Conservation (phyloP, 495 filamentous ascomycete species). For the Penicillium herquei region DNA sequence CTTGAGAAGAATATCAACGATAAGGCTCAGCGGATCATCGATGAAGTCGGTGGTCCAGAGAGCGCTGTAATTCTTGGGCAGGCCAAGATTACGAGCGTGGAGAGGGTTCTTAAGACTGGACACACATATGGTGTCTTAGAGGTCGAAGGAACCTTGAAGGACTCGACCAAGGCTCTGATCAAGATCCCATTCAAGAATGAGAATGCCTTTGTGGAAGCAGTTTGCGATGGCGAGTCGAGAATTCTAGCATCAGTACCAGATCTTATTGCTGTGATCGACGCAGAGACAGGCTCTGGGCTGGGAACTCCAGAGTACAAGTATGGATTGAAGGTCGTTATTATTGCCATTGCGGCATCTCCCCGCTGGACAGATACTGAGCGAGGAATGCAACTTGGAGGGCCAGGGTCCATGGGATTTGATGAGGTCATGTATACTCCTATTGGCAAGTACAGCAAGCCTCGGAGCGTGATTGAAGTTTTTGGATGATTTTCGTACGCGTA, state of each 20-base stretch:
- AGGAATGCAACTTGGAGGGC: slow-evolving; percentile 32
- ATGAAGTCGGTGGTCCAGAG: slow-evolving; percentile 52
- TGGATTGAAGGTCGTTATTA: slow-evolving; percentile 54
- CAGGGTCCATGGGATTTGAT: slow-evolving; percentile 35
- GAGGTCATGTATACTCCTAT: slow-evolving; percentile 28
- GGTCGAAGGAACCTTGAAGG: slow-evolving; percentile 48
- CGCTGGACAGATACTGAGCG: slow-evolving; percentile 49
- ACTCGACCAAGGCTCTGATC: slow-evolving; percentile 35
- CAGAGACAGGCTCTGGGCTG: slow-evolving; percentile 56
- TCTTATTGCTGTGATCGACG: slow-evolving; percentile 59
- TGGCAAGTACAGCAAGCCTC: slow-evolving; percentile 30
- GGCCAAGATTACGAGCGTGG: slow-evolving; percentile 60
- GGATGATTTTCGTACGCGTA: background rate
- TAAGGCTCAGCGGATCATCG: slow-evolving; percentile 54
- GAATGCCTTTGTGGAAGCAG: slow-evolving; percentile 54
- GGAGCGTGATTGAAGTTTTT: slow-evolving; percentile 32
- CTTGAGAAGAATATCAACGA: slow-evolving; percentile 44
- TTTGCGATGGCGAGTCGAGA: slow-evolving; percentile 35
- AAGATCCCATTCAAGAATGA: slow-evolving; percentile 62
- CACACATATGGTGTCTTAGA: slow-evolving; percentile 34
- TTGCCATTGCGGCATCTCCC: slow-evolving; percentile 56
- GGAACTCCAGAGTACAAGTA: slow-evolving; percentile 63
- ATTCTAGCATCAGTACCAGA: slow-evolving; percentile 60
- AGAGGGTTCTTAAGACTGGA: slow-evolving; percentile 41
- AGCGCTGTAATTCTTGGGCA: slow-evolving; percentile 55